These are phyloP conservation scores for Oldenlandia corymbosa DNA, from an alignment of 257 asterid genomes.

Conservation along the genomic window DNA sequence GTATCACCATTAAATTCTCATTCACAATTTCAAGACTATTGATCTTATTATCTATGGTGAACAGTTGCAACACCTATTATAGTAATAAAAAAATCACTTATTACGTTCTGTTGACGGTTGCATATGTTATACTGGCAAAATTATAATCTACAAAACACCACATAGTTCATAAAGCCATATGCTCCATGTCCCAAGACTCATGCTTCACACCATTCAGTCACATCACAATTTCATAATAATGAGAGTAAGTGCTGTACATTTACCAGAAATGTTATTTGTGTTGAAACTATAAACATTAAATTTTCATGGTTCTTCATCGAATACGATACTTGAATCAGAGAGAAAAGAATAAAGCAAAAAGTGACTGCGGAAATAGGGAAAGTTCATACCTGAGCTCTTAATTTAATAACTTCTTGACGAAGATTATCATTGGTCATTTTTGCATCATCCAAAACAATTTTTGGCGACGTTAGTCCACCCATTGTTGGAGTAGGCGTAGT, in stretches of 20 bases:
- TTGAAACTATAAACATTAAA: not conserved
- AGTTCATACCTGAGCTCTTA: constrained; percentile 75
- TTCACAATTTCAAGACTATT: not conserved
- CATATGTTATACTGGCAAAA: not conserved
- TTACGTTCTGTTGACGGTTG: not conserved
- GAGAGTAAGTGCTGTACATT: not conserved
- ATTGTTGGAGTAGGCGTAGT: constrained; percentile 96
- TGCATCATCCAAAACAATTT: constrained; percentile 56
- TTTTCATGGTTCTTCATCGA: not conserved
- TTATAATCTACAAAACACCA: not conserved
- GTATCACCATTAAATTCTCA: constrained; percentile 8
- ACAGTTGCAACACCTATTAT: not conserved
- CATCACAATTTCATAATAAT: not conserved
- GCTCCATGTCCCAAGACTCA: not conserved
- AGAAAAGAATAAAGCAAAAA: constrained; percentile 3
- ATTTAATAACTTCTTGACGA: constrained; percentile 70
- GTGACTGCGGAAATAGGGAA: constrained; percentile 6
- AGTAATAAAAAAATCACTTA: not conserved
- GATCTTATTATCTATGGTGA: not conserved
- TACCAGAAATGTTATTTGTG: not conserved
- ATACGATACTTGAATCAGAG: not conserved
- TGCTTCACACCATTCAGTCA: not conserved
- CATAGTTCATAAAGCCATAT: not conserved
- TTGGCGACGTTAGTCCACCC: constrained; percentile 91
- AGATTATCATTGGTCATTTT: constrained; percentile 60